Evolutionary conservation across 139 green algal species (phyloP).

Genomic region (Tetradesmus lagerheimii): DNA sequence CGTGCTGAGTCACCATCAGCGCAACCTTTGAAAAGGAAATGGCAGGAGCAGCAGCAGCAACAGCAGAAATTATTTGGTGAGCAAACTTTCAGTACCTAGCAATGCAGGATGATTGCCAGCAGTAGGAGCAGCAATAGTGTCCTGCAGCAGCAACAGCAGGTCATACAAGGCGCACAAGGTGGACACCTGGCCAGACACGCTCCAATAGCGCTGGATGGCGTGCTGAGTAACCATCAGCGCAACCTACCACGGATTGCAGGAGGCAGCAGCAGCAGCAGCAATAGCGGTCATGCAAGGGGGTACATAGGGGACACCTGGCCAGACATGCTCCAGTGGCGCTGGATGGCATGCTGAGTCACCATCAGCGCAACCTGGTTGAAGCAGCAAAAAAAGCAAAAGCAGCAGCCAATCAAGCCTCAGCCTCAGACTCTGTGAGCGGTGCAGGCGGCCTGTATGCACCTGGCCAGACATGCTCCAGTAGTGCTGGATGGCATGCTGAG

Average conservation of each 20-base stretch:
- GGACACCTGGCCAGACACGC: not conserved
- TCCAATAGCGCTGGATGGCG: not conserved
- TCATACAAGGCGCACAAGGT: too few species aligned
- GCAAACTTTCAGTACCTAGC: too few species aligned
- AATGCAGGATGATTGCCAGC: too few species aligned
- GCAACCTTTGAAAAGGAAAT: not conserved
- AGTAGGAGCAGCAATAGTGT: too few species aligned
- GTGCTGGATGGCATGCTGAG: not conserved
- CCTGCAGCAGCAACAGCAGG: too few species aligned
- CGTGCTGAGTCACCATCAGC: constrained; percentile 34
- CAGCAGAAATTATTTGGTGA: too few species aligned
- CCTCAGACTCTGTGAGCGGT: too few species aligned
- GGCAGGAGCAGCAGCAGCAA: not conserved
- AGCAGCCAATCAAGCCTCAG: too few species aligned
- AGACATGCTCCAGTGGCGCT: constrained; percentile 1
- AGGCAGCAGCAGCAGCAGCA: not conserved
- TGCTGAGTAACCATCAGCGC: constrained; percentile 20
- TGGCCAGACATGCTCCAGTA: not conserved
- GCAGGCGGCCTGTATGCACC: too few species aligned
- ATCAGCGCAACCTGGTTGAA: not conserved
- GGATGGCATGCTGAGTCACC: constrained; percentile 4
- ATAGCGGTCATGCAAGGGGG: too few species aligned
- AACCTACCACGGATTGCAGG: not conserved
- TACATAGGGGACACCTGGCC: too few species aligned
- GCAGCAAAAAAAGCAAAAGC: not conserved